These are phyloP conservation scores for Symbiodinium pilosum DNA, from an alignment of 73 alveolate species.

Conservation along the genomic window DNA sequence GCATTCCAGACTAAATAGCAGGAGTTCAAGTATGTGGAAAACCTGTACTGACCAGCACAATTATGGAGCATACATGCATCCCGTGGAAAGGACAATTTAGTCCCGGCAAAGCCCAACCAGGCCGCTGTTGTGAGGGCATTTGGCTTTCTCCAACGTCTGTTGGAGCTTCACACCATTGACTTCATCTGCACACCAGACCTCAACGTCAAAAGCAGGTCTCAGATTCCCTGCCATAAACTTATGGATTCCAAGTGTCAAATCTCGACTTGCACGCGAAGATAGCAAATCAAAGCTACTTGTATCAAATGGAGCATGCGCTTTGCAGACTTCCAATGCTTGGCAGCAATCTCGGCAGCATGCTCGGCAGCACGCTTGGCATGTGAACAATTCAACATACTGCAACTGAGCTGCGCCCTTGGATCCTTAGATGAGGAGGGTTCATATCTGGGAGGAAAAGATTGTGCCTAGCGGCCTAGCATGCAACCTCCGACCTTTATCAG, in stretches of 20 bases:
- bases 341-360: too few relatives aligned
- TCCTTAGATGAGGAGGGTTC: neutral
- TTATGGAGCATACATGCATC: neutral
- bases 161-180: conserved; percentile 1
- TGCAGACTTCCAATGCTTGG: neutral
- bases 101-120: too few relatives aligned
- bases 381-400: neutral
- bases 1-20: neutral
- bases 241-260: too few relatives aligned
- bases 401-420: neutral
- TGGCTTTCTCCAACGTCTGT: neutral
- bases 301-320: neutral
- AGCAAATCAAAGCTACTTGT: too few relatives aligned
- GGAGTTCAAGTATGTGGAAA: too few relatives aligned
- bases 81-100: neutral
- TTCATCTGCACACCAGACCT: conserved; percentile 48
- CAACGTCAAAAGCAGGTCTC: neutral
- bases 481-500: too few relatives aligned
- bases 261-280: too few relatives aligned
- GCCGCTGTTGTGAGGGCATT: neutral
- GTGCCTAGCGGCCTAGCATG: too few relatives aligned
- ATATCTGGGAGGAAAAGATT: too few relatives aligned
- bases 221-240: too few relatives aligned
- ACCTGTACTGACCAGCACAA: too few relatives aligned
- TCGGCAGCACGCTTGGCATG: too few relatives aligned